phyloP scores from a whole-genome alignment of 345 rosid genomes.

The Litchi chinensis region DNA sequence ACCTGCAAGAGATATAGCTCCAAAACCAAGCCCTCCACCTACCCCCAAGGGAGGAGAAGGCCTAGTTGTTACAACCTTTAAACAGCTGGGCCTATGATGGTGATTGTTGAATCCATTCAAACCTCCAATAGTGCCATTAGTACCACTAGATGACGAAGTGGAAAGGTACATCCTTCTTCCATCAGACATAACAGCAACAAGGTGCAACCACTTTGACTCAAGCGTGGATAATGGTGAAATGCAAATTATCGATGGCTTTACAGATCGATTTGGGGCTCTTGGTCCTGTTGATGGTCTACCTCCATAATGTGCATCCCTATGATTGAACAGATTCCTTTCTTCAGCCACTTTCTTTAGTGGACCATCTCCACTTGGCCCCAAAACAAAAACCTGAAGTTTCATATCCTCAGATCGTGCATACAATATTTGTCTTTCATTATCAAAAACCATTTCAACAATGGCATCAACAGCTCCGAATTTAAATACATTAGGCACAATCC shows the following conservation, averaged over 20 bases:
- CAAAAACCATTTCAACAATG: conserved; percentile 88
- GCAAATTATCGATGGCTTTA: conserved; percentile 80
- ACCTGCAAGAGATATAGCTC: conserved; percentile 72
- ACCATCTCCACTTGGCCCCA: conserved; percentile 80
- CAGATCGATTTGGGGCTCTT: conserved; percentile 56
- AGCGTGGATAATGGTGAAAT: conserved; percentile 80
- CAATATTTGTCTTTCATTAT: conserved; percentile 89
- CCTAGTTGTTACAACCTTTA: conserved; percentile 88
- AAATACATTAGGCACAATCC: conserved; percentile 93
- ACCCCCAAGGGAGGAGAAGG: conserved; percentile 95
- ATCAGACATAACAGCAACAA: conserved; percentile 90
- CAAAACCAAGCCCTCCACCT: conserved; percentile 85
- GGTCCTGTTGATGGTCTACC: conserved; percentile 63
- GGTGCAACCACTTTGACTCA: conserved; percentile 95
- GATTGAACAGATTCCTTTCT: conserved; percentile 85
- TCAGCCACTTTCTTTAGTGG: conserved; percentile 88
- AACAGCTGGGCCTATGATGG: conserved; percentile 69
- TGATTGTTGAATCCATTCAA: conserved; percentile 66
- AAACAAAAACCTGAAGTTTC: conserved; percentile 87
- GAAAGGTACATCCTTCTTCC: conserved; percentile 97
- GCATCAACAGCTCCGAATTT: conserved; percentile 96
- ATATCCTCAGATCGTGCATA: conserved; percentile 93
- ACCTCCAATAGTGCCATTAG: conserved; percentile 54
- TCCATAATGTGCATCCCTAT: conserved; percentile 73
- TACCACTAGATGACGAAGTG: conserved; percentile 74